Percentiles rank a stretch among this genome's conserved stretches.
phyloP scores from a whole-genome alignment of 352 stramenopile genomes.

The Globisporangium apiculatum region DNA sequence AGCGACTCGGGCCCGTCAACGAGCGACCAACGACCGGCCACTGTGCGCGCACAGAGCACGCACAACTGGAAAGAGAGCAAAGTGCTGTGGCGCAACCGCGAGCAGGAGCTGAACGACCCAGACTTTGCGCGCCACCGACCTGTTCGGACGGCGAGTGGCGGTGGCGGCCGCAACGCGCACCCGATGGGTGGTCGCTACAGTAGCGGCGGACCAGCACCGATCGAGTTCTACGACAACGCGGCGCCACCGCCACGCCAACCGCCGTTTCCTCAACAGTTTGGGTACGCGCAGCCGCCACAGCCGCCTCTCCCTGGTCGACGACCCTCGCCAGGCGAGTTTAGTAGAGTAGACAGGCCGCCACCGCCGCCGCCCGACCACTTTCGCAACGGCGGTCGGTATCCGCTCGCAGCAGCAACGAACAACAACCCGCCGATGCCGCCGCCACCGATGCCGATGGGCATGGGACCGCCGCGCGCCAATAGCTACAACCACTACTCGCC shows the following conservation, averaged over 20 bases:
- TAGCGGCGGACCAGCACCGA: slow-evolving; percentile 4
- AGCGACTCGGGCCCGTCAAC: not conserved
- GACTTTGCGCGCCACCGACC: slow-evolving; percentile 84
- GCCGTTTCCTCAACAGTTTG: slow-evolving; percentile 4
- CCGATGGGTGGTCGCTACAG: slow-evolving; percentile 2
- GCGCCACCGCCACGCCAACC: not conserved
- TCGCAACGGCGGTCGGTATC: slow-evolving; percentile 17
- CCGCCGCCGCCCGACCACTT: slow-evolving; percentile 35
- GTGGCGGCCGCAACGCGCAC: slow-evolving; percentile 28
- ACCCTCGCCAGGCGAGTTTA: slow-evolving; percentile 27
- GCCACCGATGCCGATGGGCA: slow-evolving; percentile 17
- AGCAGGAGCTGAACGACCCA: slow-evolving; percentile 92
- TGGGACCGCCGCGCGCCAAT: slow-evolving; percentile 4
- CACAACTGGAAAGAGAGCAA: slow-evolving; percentile 88
- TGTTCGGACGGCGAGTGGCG: slow-evolving; percentile 10
- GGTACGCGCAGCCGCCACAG: slow-evolving; percentile 18
- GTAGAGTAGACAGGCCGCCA: slow-evolving; percentile 51
- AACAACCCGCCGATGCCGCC: slow-evolving; percentile 22
- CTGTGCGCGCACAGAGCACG: slow-evolving; percentile 9
- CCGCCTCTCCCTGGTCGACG: slow-evolving; percentile 18
- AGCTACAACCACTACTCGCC: slow-evolving; percentile 8
- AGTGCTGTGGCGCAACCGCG: slow-evolving; percentile 90
- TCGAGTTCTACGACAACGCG: slow-evolving; percentile 10
- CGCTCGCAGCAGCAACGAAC: slow-evolving; percentile 8
- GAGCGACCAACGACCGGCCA: not conserved